A percentile compares a stretch with the other conserved stretches of the same genome.
Evolutionary conservation across 768 basidiomycete species (phyloP).

Genomic region (Xerocomellus chrysenteron): DNA sequence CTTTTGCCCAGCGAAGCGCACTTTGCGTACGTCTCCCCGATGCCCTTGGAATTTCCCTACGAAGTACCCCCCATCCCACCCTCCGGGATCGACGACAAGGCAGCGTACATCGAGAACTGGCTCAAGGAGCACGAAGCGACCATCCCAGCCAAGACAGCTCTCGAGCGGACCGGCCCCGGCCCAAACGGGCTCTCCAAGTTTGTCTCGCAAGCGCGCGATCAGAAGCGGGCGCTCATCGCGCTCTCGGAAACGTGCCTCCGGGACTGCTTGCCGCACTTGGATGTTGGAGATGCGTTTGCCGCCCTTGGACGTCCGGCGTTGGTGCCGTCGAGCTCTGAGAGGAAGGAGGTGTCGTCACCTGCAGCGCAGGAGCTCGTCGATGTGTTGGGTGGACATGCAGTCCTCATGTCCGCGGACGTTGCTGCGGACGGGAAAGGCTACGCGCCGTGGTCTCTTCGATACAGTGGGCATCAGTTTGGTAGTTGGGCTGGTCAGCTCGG

Average conservation of each 20-base stretch:
- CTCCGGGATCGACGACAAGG: conserved; percentile 51
- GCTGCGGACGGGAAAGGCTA: conserved; percentile 36
- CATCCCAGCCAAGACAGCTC: conserved; percentile 20
- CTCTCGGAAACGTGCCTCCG: conserved; percentile 64
- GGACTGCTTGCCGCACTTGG: conserved; percentile 81
- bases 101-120: conserved; percentile 74
- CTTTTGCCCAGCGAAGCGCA: conserved; percentile 58
- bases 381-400: conserved; percentile 74
- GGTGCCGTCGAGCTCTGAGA: conserved; percentile 25
- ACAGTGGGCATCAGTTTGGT: conserved; percentile 91
- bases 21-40: conserved; percentile 80
- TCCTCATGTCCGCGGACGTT: conserved; percentile 48
- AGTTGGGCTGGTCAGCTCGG: conserved; percentile 93
- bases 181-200: conserved; percentile 44
- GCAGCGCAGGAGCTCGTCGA: conserved; percentile 69
- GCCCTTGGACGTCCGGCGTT: conserved; percentile 63
- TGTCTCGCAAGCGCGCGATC: conserved; percentile 48
- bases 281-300: conserved; percentile 81
- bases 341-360: conserved; percentile 28
- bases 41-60: conserved; percentile 83
- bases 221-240: conserved; percentile 62
- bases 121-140: conserved; percentile 63
- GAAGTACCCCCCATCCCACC: conserved; percentile 56
- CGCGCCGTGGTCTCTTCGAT: conserved; percentile 81
- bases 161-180: not conserved